Evolutionary conservation across 257 asterid species (phyloP).

Genomic region (Pogostemon cablin): DNA sequence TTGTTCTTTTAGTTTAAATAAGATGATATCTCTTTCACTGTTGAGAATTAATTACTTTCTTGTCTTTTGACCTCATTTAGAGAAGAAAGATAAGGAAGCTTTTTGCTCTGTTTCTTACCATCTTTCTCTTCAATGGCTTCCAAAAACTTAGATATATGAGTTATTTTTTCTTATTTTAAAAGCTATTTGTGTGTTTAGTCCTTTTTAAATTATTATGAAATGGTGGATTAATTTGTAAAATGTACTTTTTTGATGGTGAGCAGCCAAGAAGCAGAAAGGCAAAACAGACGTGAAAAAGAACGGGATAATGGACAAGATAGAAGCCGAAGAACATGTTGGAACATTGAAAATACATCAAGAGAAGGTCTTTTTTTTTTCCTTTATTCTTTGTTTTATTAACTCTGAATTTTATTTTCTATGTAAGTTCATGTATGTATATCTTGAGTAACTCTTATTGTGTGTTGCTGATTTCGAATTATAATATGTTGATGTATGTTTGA

Average conservation of each 20-base stretch:
- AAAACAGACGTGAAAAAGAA: conserved; percentile 29
- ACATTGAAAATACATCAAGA: conserved; percentile 63
- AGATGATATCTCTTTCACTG: no score
- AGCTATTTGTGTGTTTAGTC: no score
- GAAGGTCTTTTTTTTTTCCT: conserved; percentile 49
- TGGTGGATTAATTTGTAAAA: neutral
- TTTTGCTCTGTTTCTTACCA: neutral
- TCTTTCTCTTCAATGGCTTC: conserved; percentile 34
- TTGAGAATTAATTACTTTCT: no score
- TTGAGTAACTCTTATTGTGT: conserved; percentile 9
- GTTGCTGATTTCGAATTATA: neutral
- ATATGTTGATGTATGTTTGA: neutral
- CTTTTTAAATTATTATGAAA: neutral
- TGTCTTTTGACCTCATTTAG: no score
- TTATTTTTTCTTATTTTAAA: neutral
- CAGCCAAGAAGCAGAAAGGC: conserved; percentile 40
- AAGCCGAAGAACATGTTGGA: conserved; percentile 57
- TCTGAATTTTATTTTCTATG: neutral
- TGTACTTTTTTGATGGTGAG: conserved; percentile 22
- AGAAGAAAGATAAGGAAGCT: no score
- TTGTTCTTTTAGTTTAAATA: no score
- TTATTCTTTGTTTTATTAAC: neutral
- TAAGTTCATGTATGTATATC: neutral
- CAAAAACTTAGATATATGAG: conserved; percentile 26
- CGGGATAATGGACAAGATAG: conserved; percentile 43